Conservation (phyloP, 164 flowering plant species). For the Stephania japonica region DNA sequence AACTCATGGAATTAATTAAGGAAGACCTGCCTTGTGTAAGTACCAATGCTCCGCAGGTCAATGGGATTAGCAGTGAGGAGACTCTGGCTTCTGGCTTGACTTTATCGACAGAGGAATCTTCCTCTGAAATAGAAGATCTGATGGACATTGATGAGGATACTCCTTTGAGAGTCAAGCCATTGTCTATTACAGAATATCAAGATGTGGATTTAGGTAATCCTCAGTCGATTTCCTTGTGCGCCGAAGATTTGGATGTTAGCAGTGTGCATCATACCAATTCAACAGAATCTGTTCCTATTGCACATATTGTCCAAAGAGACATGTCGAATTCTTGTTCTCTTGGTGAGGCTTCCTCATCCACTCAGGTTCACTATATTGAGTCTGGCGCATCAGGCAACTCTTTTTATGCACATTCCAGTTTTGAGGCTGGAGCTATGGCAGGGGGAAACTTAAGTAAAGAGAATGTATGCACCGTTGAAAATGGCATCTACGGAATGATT, state of each 20-base stretch:
- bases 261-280: constrained; percentile 10
- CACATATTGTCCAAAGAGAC: constrained; percentile 7
- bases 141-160: constrained; percentile 4
- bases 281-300: constrained; percentile 12
- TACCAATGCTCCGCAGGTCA: constrained; percentile 4
- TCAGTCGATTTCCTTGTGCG: constrained; percentile 1
- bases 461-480: constrained; percentile 1
- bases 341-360: not conserved
- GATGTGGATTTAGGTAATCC: constrained; percentile 11
- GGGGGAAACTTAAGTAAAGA: not conserved
- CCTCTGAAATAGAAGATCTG: constrained; percentile 1
- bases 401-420: constrained; percentile 3
- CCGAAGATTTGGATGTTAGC: constrained; percentile 12
- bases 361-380: constrained; percentile 4
- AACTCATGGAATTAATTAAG: constrained; percentile 11
- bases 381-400: not conserved
- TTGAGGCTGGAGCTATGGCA: constrained; percentile 9
- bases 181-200: constrained; percentile 4
- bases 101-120: constrained; percentile 9
- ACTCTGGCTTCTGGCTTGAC: constrained; percentile 11
- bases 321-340: constrained; percentile 1
- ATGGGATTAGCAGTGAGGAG: constrained; percentile 1
- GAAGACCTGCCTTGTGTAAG: constrained; percentile 11
- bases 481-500: constrained; percentile 4
- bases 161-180: not conserved